phyloP scores from a whole-genome alignment of 495 filamentous ascomycete genomes.

The Aspergillus bridgeri region DNA sequence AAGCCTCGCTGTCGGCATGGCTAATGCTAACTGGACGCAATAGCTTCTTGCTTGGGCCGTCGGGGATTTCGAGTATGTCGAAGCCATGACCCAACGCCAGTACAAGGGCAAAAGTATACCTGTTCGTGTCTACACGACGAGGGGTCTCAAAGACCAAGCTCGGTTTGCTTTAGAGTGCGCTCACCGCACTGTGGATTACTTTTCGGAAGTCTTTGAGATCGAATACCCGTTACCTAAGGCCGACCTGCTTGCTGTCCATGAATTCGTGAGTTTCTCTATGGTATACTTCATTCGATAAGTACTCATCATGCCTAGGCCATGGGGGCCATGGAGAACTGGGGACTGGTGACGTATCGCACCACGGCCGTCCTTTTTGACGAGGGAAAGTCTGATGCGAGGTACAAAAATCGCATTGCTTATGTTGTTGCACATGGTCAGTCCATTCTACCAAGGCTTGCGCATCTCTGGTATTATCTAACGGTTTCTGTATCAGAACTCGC shows the following conservation, averaged over 20 bases:
- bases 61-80: conserved; percentile 94
- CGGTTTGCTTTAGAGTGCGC: conserved; percentile 82
- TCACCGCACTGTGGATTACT: conserved; percentile 86
- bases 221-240: conserved; percentile 96
- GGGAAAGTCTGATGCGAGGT: conserved; percentile 79
- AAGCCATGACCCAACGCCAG: conserved; percentile 79
- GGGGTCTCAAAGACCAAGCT: conserved; percentile 83
- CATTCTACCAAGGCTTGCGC: not conserved
- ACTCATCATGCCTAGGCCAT: conserved; percentile 50
- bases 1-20: not conserved
- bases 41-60: conserved; percentile 90
- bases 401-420: conserved; percentile 88
- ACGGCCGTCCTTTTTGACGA: conserved; percentile 92
- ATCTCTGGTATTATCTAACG: conserved; percentile 12
- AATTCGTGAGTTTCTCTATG: conserved; percentile 65
- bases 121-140: conserved; percentile 94
- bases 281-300: conserved; percentile 17
- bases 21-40: conserved; percentile 11
- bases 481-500: conserved; percentile 61
- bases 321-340: conserved; percentile 86
- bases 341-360: conserved; percentile 91
- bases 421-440: conserved; percentile 73
- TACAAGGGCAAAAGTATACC: conserved; percentile 87
- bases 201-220: conserved; percentile 87
- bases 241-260: conserved; percentile 92